Evolutionary conservation across 176 grass and related monocot genomes (phyloP), one percentile per base, ranked within the genome.

Genomic region (Musa acuminata): DNA sequence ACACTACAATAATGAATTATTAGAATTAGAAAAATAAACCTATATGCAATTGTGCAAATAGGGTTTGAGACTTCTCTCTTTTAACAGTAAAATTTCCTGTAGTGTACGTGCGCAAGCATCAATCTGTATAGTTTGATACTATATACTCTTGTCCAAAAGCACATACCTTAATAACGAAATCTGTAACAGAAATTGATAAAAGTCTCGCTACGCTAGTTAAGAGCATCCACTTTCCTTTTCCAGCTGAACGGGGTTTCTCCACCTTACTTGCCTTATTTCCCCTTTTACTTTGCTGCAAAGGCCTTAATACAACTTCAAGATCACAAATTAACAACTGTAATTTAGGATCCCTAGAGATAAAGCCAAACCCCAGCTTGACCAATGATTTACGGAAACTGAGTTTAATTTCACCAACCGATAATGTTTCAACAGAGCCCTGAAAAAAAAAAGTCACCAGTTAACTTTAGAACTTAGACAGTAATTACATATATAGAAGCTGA

Each of bases 261-360:
- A 84, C 75, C 82, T 91, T 99, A 57, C 77, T 69, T 65, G 82
- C 78, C 80, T 99, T 99, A 72, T 75, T 75, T 67, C 51, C 71
- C 52, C 60, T 87, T 79, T 99, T 87, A 65, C 52, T 86, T 81
- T 91, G 78, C 17, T 74, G 75, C 69, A 86, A 87, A 78, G 88
- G 73, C 49, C 88, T 86, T 53, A 84, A 89, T 67, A 89, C 73
- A 84, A 99, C 87, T 87, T 99, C 95, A 62, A 99, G 70, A 85
- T 99, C 95, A 89, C 78, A 89, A 77, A 99, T 91, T 52, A 99
- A 74, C 76, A 99, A 76, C 35, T 99, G 95, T 54, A 99, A 74
- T 74, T 99, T 99, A 8, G 95, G 95, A 69, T 99, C 90, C 85
- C 88, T 99, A n/a, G 95, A 99, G 75, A 99, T 93, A 75, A 99